Evolutionary conservation across 768 basidiomycete genomes (phyloP), one percentile per base, ranked within the genome.

Genomic region (Rhodotorula kratochvilovae): DNA sequence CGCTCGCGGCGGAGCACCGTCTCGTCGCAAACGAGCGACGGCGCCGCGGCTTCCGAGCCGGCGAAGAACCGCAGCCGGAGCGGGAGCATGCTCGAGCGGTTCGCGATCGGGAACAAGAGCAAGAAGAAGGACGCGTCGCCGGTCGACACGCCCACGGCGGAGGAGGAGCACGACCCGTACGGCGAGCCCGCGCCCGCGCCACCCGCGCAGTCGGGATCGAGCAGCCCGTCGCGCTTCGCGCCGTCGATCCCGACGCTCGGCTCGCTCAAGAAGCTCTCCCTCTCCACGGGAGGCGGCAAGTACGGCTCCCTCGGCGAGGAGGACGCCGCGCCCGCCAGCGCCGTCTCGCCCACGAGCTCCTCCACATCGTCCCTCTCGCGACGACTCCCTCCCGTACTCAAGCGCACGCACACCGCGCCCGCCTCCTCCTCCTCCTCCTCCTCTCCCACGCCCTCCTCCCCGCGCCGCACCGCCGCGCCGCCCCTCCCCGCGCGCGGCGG

Each of bases 81-180:
- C 42, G 64, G 70, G 1, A 57, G 54, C 39, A 36, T 71, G 25
- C 60, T 71, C n/a, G 70, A 71, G 43, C 58, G 70, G 29, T 71
- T 71, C 31, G 70, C 70, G 29, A 27, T 61, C 36, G 62, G 60
- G 25, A 43, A 43, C 42, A n/a, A 33, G 50, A 19, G 29, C 19
- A 67, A 60, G 42, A 65, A 66, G 59, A 46, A 39, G 21, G 57
- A 59, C 36, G 17, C 13, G 1, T 50, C 48, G 48, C 48, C 48
- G 4, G 48, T 23, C 25, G 48, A 50, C 23, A 27, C 48, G 48
- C 48, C 48, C 23, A 27, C 48, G 25, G 48, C 27, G 23, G 48
- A 50, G 48, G 25, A 54, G 53, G 5, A 29, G 29, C 27, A 53
- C 15, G 53, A 54, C 31, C n/a, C 53, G 11, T 17, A 17, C 15